Base-by-base conservation (phyloP, 176 grass and related monocot genomes). In the Alopecurus myosuroides region DNA sequence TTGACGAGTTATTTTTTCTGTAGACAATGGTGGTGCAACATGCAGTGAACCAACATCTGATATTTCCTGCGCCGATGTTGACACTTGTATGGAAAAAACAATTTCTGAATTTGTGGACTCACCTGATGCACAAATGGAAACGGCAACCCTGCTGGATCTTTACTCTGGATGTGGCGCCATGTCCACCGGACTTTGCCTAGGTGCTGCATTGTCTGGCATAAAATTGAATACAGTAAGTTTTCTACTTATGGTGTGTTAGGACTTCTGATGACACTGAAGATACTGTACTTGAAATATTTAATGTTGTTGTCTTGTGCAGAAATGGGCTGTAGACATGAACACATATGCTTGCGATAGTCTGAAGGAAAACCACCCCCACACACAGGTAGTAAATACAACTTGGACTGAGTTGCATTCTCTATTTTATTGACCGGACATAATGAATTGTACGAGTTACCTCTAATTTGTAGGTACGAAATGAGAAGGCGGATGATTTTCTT, bases 101-200 rank as follows among this genome's bases (percentile, higher is more conserved):
- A 49, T 40, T 44, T 26, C 51, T 51, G 51, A 87, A 23, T 40
- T 26, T 39, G 77, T 41, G 10, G 17, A 26, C 36, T 7, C 53
- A 72, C 78, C 70, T 51, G 82, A 22, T 46, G 66, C 9, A 35
- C 81, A 81, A 61, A 84, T 57, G 11, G 85, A 88, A 56, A 52
- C 70, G 6, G 3, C 76, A 40, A 80, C 77, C 3, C 76, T 97
- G 41, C 52, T 97, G 28, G 91, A 97, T 37, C 87, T 97, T 48
- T 97, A 94, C 68, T 93, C 87, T n/a, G 89, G 91, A 13, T 97
- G 91, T 50, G 94, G 89, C 3, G 94, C 79, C 39, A 93, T 97
- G 91, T 97, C 87, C 4, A 94, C 91, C 10, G 85, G 87, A 11
- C 42, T 94, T 56, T 97, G 89, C 65, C 64, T 91, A 39, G 91